phyloP scores from a whole-genome alignment of 164 flowering plant species.

The Piper betle region DNA sequence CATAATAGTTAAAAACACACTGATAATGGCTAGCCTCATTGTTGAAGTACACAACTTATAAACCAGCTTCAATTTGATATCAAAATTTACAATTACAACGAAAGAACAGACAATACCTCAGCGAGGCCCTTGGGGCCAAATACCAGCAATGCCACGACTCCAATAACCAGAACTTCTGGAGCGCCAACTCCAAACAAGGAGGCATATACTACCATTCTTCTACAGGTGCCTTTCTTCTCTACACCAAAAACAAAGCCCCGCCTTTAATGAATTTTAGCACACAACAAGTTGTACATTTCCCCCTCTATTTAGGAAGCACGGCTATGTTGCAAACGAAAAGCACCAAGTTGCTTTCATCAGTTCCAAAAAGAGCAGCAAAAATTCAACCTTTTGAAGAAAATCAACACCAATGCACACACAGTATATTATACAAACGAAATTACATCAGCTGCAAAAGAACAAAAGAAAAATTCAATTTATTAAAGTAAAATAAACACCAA shows the following conservation, averaged over 20 bases:
- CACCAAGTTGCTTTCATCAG: not conserved
- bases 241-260: slow-evolving; percentile 6
- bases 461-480: too few relatives aligned
- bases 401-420: not conserved
- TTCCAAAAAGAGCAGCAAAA: not conserved
- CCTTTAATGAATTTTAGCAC: not conserved
- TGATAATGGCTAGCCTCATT: not conserved
- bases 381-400: not conserved
- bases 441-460: too few relatives aligned
- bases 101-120: slow-evolving; percentile 33
- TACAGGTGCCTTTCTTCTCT: slow-evolving; percentile 42
- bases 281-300: not conserved
- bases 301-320: not conserved
- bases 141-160: slow-evolving; percentile 94
- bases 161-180: slow-evolving; percentile 96
- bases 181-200: slow-evolving; percentile 99
- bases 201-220: slow-evolving; percentile 49
- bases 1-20: not conserved
- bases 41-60: not conserved
- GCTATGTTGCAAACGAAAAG: not conserved
- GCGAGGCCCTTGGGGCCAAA: slow-evolving; percentile 99
- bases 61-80: not conserved
- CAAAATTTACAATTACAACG: not conserved
- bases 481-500: too few relatives aligned
- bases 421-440: too few relatives aligned